Conservation (phyloP, 2,329 filamentous ascomycete species). For the Elsinoe australis region DNA sequence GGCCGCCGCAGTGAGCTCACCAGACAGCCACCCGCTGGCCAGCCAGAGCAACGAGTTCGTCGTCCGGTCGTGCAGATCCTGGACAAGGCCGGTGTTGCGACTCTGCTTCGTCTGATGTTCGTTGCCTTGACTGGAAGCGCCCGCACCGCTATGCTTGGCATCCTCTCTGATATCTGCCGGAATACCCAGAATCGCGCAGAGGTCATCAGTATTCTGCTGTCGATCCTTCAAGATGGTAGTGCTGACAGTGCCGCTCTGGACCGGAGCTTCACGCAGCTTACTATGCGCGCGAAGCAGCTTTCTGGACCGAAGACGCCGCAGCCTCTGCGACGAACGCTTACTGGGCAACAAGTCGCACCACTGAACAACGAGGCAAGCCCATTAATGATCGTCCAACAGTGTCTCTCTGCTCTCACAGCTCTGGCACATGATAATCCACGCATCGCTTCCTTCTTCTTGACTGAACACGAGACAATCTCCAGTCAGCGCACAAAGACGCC, state of each 20-base stretch:
- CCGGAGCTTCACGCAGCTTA: conserved; percentile 88
- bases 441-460: conserved; percentile 85
- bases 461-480: conserved; percentile 73
- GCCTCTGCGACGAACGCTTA: conserved; percentile 65
- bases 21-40: conserved; percentile 19
- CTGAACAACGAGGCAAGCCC: conserved; percentile 78
- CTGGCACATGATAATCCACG: conserved; percentile 78
- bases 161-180: conserved; percentile 85
- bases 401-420: conserved; percentile 74
- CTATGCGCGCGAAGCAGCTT: conserved; percentile 73
- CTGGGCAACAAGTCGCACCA: conserved; percentile 44
- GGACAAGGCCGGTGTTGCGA: conserved; percentile 90
- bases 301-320: conserved; percentile 67
- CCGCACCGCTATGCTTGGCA: conserved; percentile 72
- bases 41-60: conserved; percentile 24
- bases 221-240: conserved; percentile 92
- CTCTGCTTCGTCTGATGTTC: conserved; percentile 97
- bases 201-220: conserved; percentile 83
- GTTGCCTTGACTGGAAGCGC: conserved; percentile 85
- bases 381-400: conserved; percentile 91
- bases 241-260: conserved; percentile 89
- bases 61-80: conserved; percentile 91
- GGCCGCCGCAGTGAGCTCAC: conserved; percentile 8
- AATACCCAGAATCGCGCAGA: conserved; percentile 95
- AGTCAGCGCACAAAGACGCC: conserved; percentile 58